Evolutionary conservation across 179 eudicot genomes (phyloP).

Genomic region (Sideroxylon spinosum): DNA sequence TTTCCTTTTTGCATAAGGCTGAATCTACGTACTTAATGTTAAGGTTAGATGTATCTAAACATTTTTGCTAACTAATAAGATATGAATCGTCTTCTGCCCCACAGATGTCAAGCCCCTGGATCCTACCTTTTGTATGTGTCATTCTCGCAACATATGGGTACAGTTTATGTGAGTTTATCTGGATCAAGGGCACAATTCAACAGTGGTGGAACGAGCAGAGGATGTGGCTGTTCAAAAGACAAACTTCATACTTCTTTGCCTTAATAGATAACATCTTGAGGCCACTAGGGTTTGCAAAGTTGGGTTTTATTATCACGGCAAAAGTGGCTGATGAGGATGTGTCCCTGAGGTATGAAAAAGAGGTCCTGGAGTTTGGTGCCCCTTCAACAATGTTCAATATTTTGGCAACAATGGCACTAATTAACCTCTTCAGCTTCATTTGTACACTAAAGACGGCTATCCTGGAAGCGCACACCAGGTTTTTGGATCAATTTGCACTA

Average conservation of each 20-base stretch:
- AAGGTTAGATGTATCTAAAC: constrained; percentile 18
- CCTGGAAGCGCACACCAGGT: not conserved
- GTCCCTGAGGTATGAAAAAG: constrained; percentile 44
- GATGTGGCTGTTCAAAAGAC: constrained; percentile 45
- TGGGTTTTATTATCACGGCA: constrained; percentile 38
- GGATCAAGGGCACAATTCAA: constrained; percentile 35
- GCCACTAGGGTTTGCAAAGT: constrained; percentile 29
- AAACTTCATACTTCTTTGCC: constrained; percentile 40
- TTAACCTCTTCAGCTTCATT: constrained; percentile 13
- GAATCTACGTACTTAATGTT: too few species aligned
- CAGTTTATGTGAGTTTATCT: constrained; percentile 27
- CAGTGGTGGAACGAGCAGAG: constrained; percentile 64
- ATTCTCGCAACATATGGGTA: not conserved
- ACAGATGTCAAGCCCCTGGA: constrained; percentile 18
- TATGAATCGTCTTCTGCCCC: not conserved
- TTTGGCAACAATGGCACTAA: constrained; percentile 16
- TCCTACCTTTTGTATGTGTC: constrained; percentile 11
- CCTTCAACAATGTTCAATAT: constrained; percentile 19
- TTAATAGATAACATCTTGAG: constrained; percentile 29
- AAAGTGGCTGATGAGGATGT: constrained; percentile 44
- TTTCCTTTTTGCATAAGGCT: too few species aligned
- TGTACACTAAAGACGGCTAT: constrained; percentile 7
- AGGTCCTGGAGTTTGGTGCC: constrained; percentile 48
- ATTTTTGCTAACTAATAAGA: not conserved
- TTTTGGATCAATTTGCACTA: constrained; percentile 6